Evolutionary conservation across 352 stramenopile genomes (phyloP).

Genomic region (Phytophthora rubi): DNA sequence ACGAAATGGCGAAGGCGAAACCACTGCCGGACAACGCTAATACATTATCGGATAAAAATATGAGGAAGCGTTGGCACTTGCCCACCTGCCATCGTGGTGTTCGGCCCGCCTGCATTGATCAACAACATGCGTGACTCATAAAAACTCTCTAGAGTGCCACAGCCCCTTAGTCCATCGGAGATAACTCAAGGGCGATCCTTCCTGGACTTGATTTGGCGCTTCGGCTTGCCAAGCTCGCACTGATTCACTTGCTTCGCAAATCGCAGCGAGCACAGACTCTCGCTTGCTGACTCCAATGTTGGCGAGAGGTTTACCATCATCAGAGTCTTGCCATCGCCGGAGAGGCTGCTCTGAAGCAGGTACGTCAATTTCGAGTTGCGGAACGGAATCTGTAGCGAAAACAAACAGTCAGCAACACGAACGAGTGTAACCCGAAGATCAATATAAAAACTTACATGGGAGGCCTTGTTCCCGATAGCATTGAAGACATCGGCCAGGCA

Average conservation of each 20-base stretch:
- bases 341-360: conserved; percentile 97
- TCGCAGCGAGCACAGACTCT: conserved; percentile 97
- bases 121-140: conserved; percentile 14
- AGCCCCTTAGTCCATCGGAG: neutral
- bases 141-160: conserved; percentile 13
- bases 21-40: conserved; percentile 5
- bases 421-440: neutral
- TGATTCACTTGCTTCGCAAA: conserved; percentile 98
- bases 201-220: conserved; percentile 88
- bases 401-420: neutral
- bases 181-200: conserved; percentile 43
- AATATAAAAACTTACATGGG: conserved; percentile 79
- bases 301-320: conserved; percentile 99
- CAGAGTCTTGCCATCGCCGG: conserved; percentile 98
- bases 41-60: conserved; percentile 46
- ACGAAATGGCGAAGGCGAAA: conserved; percentile 26
- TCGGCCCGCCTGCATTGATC: neutral
- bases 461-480: conserved; percentile 95
- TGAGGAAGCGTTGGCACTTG: conserved; percentile 7
- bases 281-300: conserved; percentile 92
- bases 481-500: conserved; percentile 98
- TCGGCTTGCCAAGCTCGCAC: conserved; percentile 97
- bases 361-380: conserved; percentile 99
- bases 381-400: conserved; percentile 90
- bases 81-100: neutral